phyloP scores from a whole-genome alignment of 73 alveolate species.

The Strombidium stylifer region DNA sequence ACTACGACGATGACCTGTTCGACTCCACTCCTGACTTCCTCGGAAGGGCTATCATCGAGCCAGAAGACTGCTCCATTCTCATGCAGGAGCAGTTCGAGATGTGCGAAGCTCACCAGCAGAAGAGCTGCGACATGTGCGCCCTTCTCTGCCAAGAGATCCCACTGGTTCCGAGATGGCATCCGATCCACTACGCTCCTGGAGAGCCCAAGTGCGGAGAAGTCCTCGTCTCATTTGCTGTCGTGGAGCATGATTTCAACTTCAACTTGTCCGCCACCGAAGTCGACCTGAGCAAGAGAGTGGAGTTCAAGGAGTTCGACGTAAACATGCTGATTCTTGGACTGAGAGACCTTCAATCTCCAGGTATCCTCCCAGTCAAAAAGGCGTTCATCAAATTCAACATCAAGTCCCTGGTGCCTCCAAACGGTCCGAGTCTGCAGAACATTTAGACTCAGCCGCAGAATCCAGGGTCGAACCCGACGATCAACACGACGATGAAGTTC shows the following conservation, averaged over 20 bases:
- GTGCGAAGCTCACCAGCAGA: too few species aligned
- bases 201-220: conserved; percentile 62
- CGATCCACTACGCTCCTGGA: conserved; percentile 17
- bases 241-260: conserved; percentile 22
- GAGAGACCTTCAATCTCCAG: conserved; percentile 72
- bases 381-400: conserved; percentile 73
- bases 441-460: conserved; percentile 67
- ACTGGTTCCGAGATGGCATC: neutral
- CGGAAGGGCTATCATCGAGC: conserved; percentile 6
- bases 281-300: conserved; percentile 21
- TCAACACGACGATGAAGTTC: conserved; percentile 67
- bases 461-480: conserved; percentile 80
- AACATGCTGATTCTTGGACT: conserved; percentile 75
- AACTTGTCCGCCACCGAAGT: neutral
- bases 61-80: conserved; percentile 26
- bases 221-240: conserved; percentile 49
- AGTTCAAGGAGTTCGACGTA: conserved; percentile 48
- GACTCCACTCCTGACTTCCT: conserved; percentile 44
- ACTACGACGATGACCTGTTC: conserved; percentile 40
- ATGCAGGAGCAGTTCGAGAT: too few species aligned
- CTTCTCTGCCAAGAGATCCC: too few species aligned
- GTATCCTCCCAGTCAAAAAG: conserved; percentile 75
- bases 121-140: too few species aligned
- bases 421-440: conserved; percentile 39
- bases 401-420: conserved; percentile 65